phyloP scores from a whole-genome alignment of 192 early-diverging fungal species.

The Entophlyctis luteolus region DNA sequence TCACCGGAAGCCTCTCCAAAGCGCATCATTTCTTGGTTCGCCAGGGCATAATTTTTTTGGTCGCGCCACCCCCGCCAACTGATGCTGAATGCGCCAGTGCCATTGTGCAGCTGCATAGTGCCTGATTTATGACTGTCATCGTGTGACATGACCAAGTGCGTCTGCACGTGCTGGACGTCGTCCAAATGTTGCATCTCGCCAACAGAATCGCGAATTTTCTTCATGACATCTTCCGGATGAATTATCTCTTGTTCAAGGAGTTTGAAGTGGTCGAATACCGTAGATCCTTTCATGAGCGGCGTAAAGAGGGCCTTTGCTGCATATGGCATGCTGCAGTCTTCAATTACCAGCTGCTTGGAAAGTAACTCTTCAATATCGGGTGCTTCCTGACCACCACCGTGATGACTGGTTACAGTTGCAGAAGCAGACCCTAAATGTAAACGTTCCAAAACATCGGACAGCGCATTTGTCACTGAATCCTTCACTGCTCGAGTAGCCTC shows the following conservation, averaged over 20 bases:
- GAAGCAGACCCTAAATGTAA: neutral
- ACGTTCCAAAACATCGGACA: neutral
- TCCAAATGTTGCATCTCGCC: no score
- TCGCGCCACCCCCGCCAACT: neutral
- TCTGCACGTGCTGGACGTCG: slow-evolving; percentile 43
- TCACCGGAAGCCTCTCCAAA: slow-evolving; percentile 16
- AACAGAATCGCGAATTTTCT: no score
- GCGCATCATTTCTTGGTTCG: neutral
- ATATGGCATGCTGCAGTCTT: neutral
- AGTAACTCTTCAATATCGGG: neutral
- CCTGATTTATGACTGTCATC: slow-evolving; percentile 34
- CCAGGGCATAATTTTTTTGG: neutral
- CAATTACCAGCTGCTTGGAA: neutral
- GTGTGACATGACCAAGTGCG: slow-evolving; percentile 50
- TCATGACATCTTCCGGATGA: no score
- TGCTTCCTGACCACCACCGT: neutral
- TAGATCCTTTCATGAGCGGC: no score
- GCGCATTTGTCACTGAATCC: neutral
- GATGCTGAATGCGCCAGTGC: neutral
- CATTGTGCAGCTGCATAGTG: neutral
- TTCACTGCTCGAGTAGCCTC: neutral
- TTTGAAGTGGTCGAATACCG: no score
- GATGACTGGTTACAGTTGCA: neutral
- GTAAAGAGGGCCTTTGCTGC: neutral
- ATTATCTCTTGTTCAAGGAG: no score